A percentile compares a stretch with the other conserved stretches of the same genome.
These are phyloP conservation scores for Aristolochia californica DNA, from an alignment of 164 flowering plant species.

Conservation along the genomic window DNA sequence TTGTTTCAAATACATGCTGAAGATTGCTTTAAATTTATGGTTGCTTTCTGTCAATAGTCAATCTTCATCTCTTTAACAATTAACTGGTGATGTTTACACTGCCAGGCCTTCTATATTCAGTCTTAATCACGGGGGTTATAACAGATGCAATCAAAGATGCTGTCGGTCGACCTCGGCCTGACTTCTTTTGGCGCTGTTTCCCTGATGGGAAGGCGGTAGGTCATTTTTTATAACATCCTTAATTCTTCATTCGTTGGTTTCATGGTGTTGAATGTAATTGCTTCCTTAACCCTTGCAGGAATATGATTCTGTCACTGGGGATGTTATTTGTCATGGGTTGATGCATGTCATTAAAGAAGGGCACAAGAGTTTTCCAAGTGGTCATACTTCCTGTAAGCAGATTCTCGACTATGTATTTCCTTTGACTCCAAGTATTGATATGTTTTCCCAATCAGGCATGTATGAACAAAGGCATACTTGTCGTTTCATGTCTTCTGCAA, in stretches of 20 bases:
- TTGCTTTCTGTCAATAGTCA: not conserved
- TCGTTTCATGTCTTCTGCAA: not conserved
- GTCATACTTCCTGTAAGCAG: conserved; percentile 80
- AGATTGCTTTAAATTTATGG: not conserved
- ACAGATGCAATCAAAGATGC: conserved; percentile 62
- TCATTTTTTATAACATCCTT: not conserved
- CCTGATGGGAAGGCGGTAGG: conserved; percentile 73
- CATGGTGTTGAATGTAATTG: not conserved
- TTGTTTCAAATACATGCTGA: not conserved
- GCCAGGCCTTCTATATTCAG: conserved; percentile 42
- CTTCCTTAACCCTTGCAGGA: not conserved
- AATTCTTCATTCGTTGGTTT: not conserved
- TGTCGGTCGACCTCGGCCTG: conserved; percentile 76
- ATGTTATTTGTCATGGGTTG: conserved; percentile 61
- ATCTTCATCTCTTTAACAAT: not conserved
- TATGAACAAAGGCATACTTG: not conserved
- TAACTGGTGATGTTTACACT: conserved; percentile 7
- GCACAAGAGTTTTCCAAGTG: conserved; percentile 90
- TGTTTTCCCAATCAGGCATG: not conserved
- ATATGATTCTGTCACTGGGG: conserved; percentile 16
- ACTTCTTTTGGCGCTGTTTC: conserved; percentile 84
- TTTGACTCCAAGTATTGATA: not conserved
- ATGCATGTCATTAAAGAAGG: conserved; percentile 71
- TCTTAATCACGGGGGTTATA: conserved; percentile 43
- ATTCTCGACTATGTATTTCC: not conserved